phyloP scores from a whole-genome alignment of 2,329 filamentous ascomycete species.

The Bipolaris victoriae region DNA sequence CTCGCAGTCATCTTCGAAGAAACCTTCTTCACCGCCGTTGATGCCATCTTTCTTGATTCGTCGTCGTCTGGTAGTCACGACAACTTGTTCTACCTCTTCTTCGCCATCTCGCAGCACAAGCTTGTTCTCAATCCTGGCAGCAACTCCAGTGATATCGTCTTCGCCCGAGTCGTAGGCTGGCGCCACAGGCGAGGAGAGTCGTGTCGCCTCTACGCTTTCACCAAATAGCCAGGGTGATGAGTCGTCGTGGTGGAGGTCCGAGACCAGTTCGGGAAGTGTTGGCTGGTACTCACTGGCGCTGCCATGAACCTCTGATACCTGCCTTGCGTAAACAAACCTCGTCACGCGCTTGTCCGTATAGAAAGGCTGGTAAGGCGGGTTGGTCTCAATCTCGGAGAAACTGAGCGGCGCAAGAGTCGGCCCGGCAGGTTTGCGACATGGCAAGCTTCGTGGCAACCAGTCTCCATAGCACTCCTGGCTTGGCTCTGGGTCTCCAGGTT shows the following conservation, averaged over 20 bases:
- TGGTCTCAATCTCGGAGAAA: constrained; percentile 93
- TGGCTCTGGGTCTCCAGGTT: constrained; percentile 34
- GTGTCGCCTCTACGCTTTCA: constrained; percentile 55
- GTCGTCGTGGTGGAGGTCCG: constrained; percentile 46
- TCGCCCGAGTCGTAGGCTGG: constrained; percentile 46
- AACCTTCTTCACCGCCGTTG: constrained; percentile 69
- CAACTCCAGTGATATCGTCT: constrained; percentile 58
- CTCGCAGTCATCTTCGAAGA: constrained; percentile 93
- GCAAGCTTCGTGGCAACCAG: constrained; percentile 43
- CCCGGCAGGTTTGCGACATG: constrained; percentile 28
- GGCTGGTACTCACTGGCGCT: constrained; percentile 35
- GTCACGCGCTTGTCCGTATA: constrained; percentile 86
- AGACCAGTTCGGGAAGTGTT: constrained; percentile 28
- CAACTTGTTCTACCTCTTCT: constrained; percentile 74
- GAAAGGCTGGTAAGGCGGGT: constrained; percentile 93
- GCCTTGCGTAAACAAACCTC: constrained; percentile 69
- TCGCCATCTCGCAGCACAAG: constrained; percentile 60
- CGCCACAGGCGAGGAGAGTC: constrained; percentile 50
- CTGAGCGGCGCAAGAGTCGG: constrained; percentile 55
- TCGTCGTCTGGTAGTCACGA: constrained; percentile 79
- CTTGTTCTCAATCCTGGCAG: constrained; percentile 46
- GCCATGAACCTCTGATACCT: constrained; percentile 22
- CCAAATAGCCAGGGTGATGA: constrained; percentile 61
- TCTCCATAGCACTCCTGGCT: constrained; percentile 40
- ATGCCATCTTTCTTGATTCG: constrained; percentile 57